These are phyloP conservation scores for Tricholoma flavovirens DNA, from an alignment of 768 basidiomycete genomes.

Conservation along the genomic window DNA sequence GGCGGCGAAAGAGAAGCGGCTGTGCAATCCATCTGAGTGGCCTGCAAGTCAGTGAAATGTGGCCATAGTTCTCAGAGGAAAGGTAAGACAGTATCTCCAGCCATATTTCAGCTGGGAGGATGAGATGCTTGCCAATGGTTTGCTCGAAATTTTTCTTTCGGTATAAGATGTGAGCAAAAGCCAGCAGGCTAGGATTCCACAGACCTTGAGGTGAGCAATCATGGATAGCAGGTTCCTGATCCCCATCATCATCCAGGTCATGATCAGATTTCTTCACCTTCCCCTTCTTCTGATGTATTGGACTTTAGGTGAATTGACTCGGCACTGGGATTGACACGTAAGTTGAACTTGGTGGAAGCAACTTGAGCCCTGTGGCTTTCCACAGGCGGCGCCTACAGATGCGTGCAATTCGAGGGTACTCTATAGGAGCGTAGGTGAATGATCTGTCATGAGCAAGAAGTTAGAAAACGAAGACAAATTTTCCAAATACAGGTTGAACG, in stretches of 20 bases:
- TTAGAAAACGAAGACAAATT: neutral
- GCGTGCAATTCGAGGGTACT: too few species aligned
- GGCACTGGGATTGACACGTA: too few species aligned
- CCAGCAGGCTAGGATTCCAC: neutral
- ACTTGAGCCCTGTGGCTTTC: too few species aligned
- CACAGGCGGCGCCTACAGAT: too few species aligned
- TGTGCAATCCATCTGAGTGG: constrained; percentile 13
- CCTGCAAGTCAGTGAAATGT: constrained; percentile 11
- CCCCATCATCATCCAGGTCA: neutral
- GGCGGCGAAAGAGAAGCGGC: constrained; percentile 12
- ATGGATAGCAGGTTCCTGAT: neutral
- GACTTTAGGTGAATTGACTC: too few species aligned
- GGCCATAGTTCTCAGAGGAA: constrained; percentile 1
- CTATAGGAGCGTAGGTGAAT: too few species aligned
- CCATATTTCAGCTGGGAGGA: constrained; percentile 19
- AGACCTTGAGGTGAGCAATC: neutral
- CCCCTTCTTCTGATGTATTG: too few species aligned
- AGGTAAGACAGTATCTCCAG: constrained; percentile 11
- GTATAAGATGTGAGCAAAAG: neutral
- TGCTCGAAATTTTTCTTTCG: neutral
- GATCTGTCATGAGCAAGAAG: too few species aligned
- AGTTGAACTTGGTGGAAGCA: too few species aligned
- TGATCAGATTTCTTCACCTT: too few species aligned
- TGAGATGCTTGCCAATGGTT: neutral
- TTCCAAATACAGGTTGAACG: neutral